Percentiles rank a stretch among this genome's conserved stretches.
Evolutionary conservation across 1,139 yeast species (phyloP).

Genomic region (Lodderomyces oxycetoniae): DNA sequence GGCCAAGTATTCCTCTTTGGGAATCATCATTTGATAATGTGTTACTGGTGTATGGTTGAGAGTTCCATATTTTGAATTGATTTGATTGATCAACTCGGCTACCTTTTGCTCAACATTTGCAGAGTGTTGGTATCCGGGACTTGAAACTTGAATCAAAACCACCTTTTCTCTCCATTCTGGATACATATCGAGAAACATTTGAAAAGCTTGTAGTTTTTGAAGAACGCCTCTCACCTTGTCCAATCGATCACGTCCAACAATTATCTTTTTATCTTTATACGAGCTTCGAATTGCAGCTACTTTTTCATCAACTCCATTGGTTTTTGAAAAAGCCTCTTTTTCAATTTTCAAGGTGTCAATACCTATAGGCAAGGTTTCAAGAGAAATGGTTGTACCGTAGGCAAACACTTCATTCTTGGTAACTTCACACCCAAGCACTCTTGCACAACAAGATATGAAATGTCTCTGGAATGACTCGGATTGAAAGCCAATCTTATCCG

Average conservation of each 20-base stretch:
- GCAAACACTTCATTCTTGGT: slow-evolving; percentile 58
- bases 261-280: slow-evolving; percentile 69
- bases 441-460: slow-evolving; percentile 81
- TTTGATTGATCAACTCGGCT: slow-evolving; percentile 68
- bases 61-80: slow-evolving; percentile 79
- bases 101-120: slow-evolving; percentile 71
- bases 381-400: slow-evolving; percentile 70
- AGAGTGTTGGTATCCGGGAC: slow-evolving; percentile 62
- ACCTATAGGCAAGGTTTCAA: slow-evolving; percentile 80
- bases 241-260: slow-evolving; percentile 78
- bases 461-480: slow-evolving; percentile 83
- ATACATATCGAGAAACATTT: slow-evolving; percentile 75
- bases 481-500: slow-evolving; percentile 83
- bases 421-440: slow-evolving; percentile 70
- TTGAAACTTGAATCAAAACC: slow-evolving; percentile 86
- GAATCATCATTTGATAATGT: slow-evolving; percentile 87
- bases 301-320: slow-evolving; percentile 30
- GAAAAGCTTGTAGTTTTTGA: slow-evolving; percentile 77
- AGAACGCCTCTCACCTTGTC: slow-evolving; percentile 80
- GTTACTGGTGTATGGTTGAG: slow-evolving; percentile 80
- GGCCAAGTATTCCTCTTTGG: slow-evolving; percentile 85
- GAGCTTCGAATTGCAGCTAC: slow-evolving; percentile 53
- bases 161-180: slow-evolving; percentile 91
- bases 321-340: slow-evolving; percentile 46
- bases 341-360: slow-evolving; percentile 68